Conservation (phyloP, 305 asterid genomes). For the Fraxinus dipetala region DNA sequence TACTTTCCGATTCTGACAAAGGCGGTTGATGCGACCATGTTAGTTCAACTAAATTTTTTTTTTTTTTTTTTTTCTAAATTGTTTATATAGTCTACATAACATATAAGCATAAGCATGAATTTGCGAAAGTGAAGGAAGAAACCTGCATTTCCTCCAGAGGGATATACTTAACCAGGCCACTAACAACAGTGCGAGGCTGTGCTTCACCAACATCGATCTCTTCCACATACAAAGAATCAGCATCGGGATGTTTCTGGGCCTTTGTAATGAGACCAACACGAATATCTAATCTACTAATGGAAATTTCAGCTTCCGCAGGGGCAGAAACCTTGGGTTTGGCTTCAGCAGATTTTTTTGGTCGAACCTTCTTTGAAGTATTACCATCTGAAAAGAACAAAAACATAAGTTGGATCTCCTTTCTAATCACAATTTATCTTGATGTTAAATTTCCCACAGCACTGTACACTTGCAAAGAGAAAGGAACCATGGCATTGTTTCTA, state of each 20-base stretch:
- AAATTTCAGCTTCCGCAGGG: constrained; percentile 51
- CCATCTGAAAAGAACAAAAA: constrained; percentile 39
- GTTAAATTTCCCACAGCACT: not conserved
- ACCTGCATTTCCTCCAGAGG: constrained; percentile 97
- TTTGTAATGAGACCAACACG: constrained; percentile 85
- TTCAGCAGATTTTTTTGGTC: constrained; percentile 57
- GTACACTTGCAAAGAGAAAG: not conserved
- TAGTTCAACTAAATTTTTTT: not conserved
- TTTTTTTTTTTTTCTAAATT: not conserved
- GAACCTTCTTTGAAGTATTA: constrained; percentile 49
- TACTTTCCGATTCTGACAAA: constrained; percentile 80
- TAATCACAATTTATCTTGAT: not conserved
- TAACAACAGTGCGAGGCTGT: constrained; percentile 88
- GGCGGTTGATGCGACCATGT: constrained; percentile 13
- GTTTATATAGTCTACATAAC: not conserved
- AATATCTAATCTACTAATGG: constrained; percentile 75
- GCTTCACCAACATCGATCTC: constrained; percentile 94
- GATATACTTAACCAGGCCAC: constrained; percentile 91
- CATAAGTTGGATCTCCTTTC: not conserved
- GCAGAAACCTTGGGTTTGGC: constrained; percentile 42
- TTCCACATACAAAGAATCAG: constrained; percentile 89
- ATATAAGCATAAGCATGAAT: not conserved
- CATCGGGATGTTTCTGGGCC: constrained; percentile 92
- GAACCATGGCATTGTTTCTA: not conserved
- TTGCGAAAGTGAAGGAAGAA: constrained; percentile 16